Conservation (phyloP, 108 stramenopile species). For the Pseudonitzschia pungens region DNA sequence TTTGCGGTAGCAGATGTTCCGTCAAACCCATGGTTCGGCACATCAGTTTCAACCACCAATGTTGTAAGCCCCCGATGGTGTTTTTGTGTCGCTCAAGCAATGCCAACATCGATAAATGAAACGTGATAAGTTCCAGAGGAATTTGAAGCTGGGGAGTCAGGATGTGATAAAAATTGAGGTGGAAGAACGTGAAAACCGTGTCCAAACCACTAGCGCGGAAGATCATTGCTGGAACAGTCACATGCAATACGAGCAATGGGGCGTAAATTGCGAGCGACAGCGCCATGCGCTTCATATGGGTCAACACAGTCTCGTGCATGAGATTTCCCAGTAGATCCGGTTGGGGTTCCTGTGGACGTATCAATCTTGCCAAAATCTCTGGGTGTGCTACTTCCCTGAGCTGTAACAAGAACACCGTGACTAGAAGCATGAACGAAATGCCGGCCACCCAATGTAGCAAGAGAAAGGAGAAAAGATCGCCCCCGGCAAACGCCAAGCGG, state of each 20-base stretch:
- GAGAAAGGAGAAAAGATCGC: slow-evolving; percentile 74
- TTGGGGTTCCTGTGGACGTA: slow-evolving; percentile 98
- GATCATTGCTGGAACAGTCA: slow-evolving; percentile 65
- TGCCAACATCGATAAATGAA: slow-evolving; percentile 91
- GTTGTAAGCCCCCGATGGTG: slow-evolving; percentile 74
- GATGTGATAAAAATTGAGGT: slow-evolving; percentile 76
- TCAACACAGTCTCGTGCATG: slow-evolving; percentile 80
- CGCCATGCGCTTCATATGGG: slow-evolving; percentile 86
- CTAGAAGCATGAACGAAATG: slow-evolving; percentile 96
- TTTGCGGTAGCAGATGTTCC: slow-evolving; percentile 62
- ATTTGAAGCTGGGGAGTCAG: slow-evolving; percentile 87
- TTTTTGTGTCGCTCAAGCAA: slow-evolving; percentile 88
- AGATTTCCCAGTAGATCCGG: slow-evolving; percentile 93
- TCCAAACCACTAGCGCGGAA: slow-evolving; percentile 42
- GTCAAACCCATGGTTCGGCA: slow-evolving; percentile 56
- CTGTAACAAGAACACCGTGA: slow-evolving; percentile 92
- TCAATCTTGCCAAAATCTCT: slow-evolving; percentile 77
- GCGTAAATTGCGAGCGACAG: slow-evolving; percentile 74
- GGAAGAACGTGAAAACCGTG: slow-evolving; percentile 50
- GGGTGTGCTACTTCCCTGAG: slow-evolving; percentile 94
- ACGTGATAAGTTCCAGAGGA: slow-evolving; percentile 87
- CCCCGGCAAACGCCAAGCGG: slow-evolving; percentile 62
- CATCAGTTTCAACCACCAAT: slow-evolving; percentile 68
- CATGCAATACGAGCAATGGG: slow-evolving; percentile 57
- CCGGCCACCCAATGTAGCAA: slow-evolving; percentile 90